Evolutionary conservation across 164 flowering plant genomes (phyloP).

Genomic region (Protea cynaroides): DNA sequence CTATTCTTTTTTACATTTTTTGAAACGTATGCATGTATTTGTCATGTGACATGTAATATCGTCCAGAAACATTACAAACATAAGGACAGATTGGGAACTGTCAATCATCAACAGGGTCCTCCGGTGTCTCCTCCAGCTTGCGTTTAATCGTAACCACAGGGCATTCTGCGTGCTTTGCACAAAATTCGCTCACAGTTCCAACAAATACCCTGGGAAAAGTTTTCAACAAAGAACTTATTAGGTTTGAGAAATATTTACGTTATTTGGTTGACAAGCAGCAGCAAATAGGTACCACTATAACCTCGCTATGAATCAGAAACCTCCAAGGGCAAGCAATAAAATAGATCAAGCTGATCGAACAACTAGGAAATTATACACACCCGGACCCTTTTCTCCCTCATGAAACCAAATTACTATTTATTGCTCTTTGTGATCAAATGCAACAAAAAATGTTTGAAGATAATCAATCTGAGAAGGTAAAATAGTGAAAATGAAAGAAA

Average conservation of each 20-base stretch:
- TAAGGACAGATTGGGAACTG: neutral
- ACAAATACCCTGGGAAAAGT: slow-evolving; percentile 76
- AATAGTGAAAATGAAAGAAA: no score
- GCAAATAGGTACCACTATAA: no score
- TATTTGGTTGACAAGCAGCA: no score
- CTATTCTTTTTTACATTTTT: neutral
- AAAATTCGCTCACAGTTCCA: slow-evolving; percentile 95
- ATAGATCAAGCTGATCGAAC: no score
- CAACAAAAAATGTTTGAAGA: no score
- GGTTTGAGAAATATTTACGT: neutral
- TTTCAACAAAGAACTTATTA: neutral
- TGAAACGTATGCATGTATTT: neutral
- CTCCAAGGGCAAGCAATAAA: no score
- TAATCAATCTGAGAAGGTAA: no score
- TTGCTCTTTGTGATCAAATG: no score
- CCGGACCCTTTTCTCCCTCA: no score
- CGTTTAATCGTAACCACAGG: slow-evolving; percentile 88
- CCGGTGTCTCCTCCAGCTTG: slow-evolving; percentile 61
- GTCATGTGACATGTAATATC: neutral
- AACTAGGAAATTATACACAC: no score
- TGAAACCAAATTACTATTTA: no score
- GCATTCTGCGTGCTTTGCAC: slow-evolving; percentile 91
- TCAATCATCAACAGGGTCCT: slow-evolving; percentile 91
- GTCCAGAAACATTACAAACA: neutral
- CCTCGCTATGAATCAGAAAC: no score